Conservation (phyloP, 768 basidiomycete species). For the Suillus americanus region DNA sequence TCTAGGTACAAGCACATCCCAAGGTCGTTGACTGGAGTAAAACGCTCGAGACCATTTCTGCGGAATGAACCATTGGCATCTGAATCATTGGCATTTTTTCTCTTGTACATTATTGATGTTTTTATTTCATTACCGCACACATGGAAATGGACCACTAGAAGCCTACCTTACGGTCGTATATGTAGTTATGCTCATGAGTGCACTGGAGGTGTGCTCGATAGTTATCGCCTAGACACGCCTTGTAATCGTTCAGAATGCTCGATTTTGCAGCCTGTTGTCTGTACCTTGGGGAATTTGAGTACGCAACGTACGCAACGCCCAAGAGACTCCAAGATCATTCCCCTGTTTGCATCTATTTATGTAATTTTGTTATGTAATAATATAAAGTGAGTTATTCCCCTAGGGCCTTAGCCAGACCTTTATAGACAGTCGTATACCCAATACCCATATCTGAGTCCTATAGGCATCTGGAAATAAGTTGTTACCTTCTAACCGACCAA, state of each 20-base stretch:
- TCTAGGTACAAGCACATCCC: conserved; percentile 68
- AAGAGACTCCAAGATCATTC: too few species aligned
- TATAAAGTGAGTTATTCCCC: too few species aligned
- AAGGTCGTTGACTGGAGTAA: conserved; percentile 74
- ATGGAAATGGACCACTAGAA: background rate
- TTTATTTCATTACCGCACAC: background rate
- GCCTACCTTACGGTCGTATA: background rate
- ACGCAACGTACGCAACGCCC: too few species aligned
- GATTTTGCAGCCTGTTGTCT: background rate
- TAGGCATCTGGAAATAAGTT: background rate
- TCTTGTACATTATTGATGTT: background rate
- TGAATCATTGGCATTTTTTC: conserved; percentile 9
- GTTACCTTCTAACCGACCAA: background rate
- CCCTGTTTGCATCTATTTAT: background rate
- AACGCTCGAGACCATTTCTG: conserved; percentile 54
- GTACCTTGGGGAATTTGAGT: too few species aligned
- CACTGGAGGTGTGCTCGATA: background rate
- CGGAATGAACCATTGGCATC: conserved; percentile 9
- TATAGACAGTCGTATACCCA: background rate
- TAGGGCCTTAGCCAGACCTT: too few species aligned
- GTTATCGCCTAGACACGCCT: background rate
- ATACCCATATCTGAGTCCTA: background rate
- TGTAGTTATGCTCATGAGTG: background rate
- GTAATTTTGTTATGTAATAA: background rate
- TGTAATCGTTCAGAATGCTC: background rate